Evolutionary conservation across 2,329 filamentous ascomycete species (phyloP), one percentile per base, ranked within the genome.

Genomic region (Xenosphaeropsis pyriputrescens): DNA sequence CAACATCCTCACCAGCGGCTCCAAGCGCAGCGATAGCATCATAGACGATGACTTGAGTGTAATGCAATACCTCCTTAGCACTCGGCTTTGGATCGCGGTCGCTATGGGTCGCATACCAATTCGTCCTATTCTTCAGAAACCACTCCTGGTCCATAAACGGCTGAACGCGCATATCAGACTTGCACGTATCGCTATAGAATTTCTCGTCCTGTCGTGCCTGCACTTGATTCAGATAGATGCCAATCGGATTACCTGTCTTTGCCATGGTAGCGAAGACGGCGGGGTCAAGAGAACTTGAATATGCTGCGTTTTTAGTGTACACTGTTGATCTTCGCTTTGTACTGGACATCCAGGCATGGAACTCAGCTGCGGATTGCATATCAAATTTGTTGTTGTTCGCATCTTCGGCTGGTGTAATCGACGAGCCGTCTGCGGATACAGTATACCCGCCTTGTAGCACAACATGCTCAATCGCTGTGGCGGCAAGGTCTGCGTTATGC

Each of bases 1-100:
- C 35, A 2, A 48, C 39, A 41, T 50, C 49, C 8, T 49, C 39
- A n/a, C 48, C 48, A 4, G 43, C 41, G 1, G 47, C 43, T 3
- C 46, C 50, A 18, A 53, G 35, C 5, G 50, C 51, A 5, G 51
- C 50, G 2, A 54, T 32, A 15, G 49, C 49, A 37, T 54, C 50
- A 32, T 54, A 54, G 2, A 43, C 46, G 6, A 48, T 43, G 8
- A 51, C 39, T 33, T 46, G 49, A 14, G 40, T 46, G 18, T 44
- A 50, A 2, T 46, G 37, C 6, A 51, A 26, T n/a, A 51, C 45
- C 15, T 44, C 45, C 14, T 46, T 39, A 11, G 43, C 46, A 14
- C 35, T 30, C 1, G 43, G 50, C 19, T 37, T 41, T 12, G 32
- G 18, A 11, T 44, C 41, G 16, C 44, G 41, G 1, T 35, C 41